These are phyloP conservation scores for Pouteria campechiana DNA, from an alignment of 179 eudicot genomes.

Conservation along the genomic window DNA sequence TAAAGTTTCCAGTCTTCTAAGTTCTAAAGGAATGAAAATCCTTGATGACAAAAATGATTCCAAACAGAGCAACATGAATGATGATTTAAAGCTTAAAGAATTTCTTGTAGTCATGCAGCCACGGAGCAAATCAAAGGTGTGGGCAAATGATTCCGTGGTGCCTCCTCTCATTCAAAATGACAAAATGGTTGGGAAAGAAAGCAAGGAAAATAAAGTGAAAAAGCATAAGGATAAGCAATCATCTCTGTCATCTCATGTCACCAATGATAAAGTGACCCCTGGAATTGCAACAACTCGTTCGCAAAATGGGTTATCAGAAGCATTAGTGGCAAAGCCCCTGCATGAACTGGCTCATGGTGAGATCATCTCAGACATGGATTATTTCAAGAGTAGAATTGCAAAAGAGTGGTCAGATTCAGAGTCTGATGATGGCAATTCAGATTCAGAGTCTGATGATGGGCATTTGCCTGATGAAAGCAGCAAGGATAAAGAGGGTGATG, in stretches of 20 bases:
- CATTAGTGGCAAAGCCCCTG: conserved; percentile 13
- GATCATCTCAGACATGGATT: conserved; percentile 60
- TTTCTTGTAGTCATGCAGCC: conserved; percentile 74
- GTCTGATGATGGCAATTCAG: conserved; percentile 52
- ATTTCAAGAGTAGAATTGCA: conserved; percentile 68
- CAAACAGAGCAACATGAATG: conserved; percentile 14
- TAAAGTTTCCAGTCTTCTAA: conserved; percentile 5
- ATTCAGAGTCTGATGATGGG: conserved; percentile 50
- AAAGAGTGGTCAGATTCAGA: conserved; percentile 85
- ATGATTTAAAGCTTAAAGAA: conserved; percentile 58
- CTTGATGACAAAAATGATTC: conserved; percentile 9
- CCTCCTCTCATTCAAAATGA: conserved; percentile 19
- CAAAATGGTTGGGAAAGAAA: conserved; percentile 8
- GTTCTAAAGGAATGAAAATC: conserved; percentile 9
- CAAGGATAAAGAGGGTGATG: conserved; percentile 1
- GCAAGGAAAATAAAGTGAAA: conserved; percentile 13
- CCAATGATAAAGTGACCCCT: conserved; percentile 11
- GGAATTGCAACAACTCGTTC: too few species aligned
- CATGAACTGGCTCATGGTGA: conserved; percentile 20
- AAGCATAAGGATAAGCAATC: conserved; percentile 8
- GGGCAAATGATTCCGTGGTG: conserved; percentile 67
- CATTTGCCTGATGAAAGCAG: conserved; percentile 18
- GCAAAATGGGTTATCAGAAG: conserved; percentile 12
- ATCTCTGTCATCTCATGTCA: conserved; percentile 9
- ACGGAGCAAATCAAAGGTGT: conserved; percentile 59